Evolutionary conservation across 495 filamentous ascomycete species (phyloP).

Genomic region (Lasiosphaeria miniovina): DNA sequence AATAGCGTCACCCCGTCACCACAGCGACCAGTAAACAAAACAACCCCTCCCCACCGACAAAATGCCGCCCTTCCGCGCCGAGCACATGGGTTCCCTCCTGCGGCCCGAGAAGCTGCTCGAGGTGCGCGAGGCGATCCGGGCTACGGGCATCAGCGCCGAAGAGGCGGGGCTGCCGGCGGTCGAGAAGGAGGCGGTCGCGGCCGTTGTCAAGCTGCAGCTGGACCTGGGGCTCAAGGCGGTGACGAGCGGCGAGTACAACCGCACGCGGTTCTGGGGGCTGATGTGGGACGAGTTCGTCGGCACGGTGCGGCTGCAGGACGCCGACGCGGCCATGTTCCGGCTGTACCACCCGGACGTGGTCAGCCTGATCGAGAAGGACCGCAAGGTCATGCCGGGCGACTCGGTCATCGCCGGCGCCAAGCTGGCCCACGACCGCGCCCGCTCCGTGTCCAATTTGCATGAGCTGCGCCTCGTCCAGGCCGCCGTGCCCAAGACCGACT

Average conservation of each 20-base stretch:
- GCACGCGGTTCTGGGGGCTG: conserved; percentile 61
- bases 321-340: conserved; percentile 68
- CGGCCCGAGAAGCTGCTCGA: conserved; percentile 66
- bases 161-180: conserved; percentile 49
- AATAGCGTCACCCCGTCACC: neutral
- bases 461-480: conserved; percentile 65
- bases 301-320: conserved; percentile 57
- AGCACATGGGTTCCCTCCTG: conserved; percentile 80
- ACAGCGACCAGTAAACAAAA: neutral
- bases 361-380: conserved; percentile 56
- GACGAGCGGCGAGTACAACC: conserved; percentile 73
- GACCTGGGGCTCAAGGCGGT: conserved; percentile 66
- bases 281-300: conserved; percentile 76
- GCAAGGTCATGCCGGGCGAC: conserved; percentile 70
- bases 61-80: conserved; percentile 74
- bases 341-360: conserved; percentile 77
- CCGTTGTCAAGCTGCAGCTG: conserved; percentile 62
- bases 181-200: conserved; percentile 65
- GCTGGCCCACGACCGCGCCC: conserved; percentile 63
- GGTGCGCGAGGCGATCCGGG: conserved; percentile 55
- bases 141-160: conserved; percentile 55
- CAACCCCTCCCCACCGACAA: conserved; percentile 23
- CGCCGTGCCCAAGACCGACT: conserved; percentile 54
- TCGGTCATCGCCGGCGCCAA: conserved; percentile 70
- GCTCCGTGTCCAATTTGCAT: conserved; percentile 63